A percentile compares a stretch with the other conserved stretches of the same genome.
phyloP scores from a whole-genome alignment of 768 basidiomycete genomes.

The Boletales sp. region DNA sequence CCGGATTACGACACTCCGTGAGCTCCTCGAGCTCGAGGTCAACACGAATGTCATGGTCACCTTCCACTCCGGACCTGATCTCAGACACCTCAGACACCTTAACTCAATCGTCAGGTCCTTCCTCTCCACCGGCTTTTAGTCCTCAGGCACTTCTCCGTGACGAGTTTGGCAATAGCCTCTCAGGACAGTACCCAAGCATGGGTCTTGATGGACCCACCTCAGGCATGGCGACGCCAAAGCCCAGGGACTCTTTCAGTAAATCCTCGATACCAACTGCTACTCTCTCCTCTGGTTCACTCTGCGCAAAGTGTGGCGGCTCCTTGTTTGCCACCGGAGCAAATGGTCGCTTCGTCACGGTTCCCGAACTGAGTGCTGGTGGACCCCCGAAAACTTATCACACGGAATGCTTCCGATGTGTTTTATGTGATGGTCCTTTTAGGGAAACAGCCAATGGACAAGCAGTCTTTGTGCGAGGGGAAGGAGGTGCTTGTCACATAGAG shows the following conservation, averaged over 20 bases:
- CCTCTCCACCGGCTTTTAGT: constrained; percentile 46
- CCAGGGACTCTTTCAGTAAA: constrained; percentile 20
- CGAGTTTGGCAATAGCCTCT: constrained; percentile 6
- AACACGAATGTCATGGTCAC: constrained; percentile 30
- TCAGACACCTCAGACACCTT: constrained; percentile 58
- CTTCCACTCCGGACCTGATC: constrained; percentile 58
- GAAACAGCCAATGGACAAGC: constrained; percentile 61
- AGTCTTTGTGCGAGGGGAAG: constrained; percentile 62
- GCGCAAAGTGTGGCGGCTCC: constrained; percentile 55
- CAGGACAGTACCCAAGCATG: constrained; percentile 5
- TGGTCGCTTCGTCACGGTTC: constrained; percentile 70
- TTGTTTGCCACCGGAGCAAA: constrained; percentile 57
- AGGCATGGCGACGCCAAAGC: constrained; percentile 28
- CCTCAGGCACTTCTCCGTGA: constrained; percentile 22
- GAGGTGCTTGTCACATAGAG: constrained; percentile 69
- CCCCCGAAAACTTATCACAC: constrained; percentile 65
- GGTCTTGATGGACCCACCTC: constrained; percentile 13
- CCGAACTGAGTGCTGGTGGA: constrained; percentile 40
- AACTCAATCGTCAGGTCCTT: constrained; percentile 51
- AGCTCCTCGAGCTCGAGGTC: constrained; percentile 30
- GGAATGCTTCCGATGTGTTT: constrained; percentile 69
- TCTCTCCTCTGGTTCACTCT: constrained; percentile 42
- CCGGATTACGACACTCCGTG: constrained; percentile 21
- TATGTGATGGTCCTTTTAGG: constrained; percentile 63
- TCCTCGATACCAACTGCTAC: constrained; percentile 30